Base-by-base conservation (phyloP, 345 rosid genomes). In the Nephelium lappaceum region DNA sequence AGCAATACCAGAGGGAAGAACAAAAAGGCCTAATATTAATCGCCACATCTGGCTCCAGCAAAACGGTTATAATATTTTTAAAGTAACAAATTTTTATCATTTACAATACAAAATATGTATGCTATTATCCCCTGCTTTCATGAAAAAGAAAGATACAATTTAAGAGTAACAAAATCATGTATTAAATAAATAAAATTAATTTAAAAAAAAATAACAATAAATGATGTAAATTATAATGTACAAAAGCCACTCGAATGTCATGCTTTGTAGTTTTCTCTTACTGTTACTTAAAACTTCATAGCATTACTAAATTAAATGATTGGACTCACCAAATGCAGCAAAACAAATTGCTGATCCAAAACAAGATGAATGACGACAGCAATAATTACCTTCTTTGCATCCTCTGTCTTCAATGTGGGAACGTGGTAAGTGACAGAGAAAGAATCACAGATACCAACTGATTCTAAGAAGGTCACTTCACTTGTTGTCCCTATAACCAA, bases 401-500 rank as follows among this genome's bases (percentile, higher is more conserved):
- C 99, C 8, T 83, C 90, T 16, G 83, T 80, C 84, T 87, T 90
- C 86, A 96, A 79, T 5, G 86, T 88, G 19, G 99, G 99, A 71
- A 96, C 85, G 36, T 84, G 82, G 81, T 94, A 90, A 42, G 92
- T 86, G 80, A 96, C 87, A 49, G 98, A 86, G 85, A 96, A 96
- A 31, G 94, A 84, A 77, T 90, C 92, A 57, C 92, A 86, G 60
- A 94, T 41, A 39, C 95, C 95, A 75, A 96, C 76, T 19, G 97
- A 90, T 71, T 93, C 97, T 81, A 95, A 85, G 87, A 95, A 95
- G 72, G 80, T 83, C 60, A 92, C 85, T 81, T 95, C 93, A 83
- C 99, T 95, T 23, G 99, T 93, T 74, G 99, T 95, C 69, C 99
- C 98, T 11, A 95, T 81, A 79, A 96, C 98, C 36, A 96, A 80